A percentile compares a stretch with the other conserved stretches of the same genome.
phyloP scores from a whole-genome alignment of 108 stramenopile species.

The Bacterosira constricta region DNA sequence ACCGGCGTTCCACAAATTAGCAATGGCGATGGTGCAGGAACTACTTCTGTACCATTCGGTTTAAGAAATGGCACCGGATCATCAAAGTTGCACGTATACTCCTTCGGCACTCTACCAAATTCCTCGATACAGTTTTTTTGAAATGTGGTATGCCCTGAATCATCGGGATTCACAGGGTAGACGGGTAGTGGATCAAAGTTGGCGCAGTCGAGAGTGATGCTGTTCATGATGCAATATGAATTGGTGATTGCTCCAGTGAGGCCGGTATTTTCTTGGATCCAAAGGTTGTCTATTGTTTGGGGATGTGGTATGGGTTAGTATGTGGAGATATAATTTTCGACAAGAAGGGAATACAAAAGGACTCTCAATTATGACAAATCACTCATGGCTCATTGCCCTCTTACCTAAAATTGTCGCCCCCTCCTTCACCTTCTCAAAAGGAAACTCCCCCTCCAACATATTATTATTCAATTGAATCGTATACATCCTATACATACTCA shows the following conservation, averaged over 20 bases:
- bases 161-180: constrained; percentile 4
- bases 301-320: not conserved
- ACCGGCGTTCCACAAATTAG: constrained; percentile 23
- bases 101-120: constrained; percentile 12
- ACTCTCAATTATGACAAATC: no score
- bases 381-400: no score
- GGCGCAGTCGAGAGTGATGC: constrained; percentile 45
- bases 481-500: constrained; percentile 24
- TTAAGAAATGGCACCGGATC: no score
- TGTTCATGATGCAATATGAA: constrained; percentile 27
- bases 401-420: constrained; percentile 12
- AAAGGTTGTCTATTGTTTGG: constrained; percentile 11
- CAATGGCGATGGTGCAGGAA: constrained; percentile 10
- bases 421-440: constrained; percentile 27
- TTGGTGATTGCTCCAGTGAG: constrained; percentile 31
- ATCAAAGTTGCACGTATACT: constrained; percentile 42
- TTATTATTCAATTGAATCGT: constrained; percentile 31
- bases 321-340: no score
- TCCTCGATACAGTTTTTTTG: constrained; percentile 20
- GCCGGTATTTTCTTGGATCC: constrained; percentile 42
- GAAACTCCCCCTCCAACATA: constrained; percentile 33
- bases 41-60: not conserved
- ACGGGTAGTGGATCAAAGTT: constrained; percentile 38
- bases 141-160: constrained; percentile 28
- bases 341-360: no score